These are phyloP conservation scores for Salix udensis DNA, from an alignment of 345 rosid species.

Conservation along the genomic window DNA sequence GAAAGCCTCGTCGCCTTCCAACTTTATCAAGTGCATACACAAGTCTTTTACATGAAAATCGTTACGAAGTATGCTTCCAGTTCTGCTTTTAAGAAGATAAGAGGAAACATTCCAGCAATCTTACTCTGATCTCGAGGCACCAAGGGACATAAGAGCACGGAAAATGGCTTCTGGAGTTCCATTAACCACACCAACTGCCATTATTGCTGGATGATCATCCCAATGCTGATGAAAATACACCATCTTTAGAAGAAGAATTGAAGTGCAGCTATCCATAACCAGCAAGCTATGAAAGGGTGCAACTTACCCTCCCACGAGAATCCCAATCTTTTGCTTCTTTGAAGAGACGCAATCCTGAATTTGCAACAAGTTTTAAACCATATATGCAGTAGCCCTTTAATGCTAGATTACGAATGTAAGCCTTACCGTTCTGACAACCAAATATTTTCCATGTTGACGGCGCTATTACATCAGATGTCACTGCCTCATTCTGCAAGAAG, in stretches of 20 bases:
- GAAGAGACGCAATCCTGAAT: constrained; percentile 79
- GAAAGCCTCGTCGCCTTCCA: no score
- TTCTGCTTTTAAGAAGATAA: not conserved
- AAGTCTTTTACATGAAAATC: not conserved
- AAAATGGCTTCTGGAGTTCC: constrained; percentile 85
- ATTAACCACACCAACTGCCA: constrained; percentile 88
- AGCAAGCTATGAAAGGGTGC: not conserved
- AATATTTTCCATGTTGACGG: constrained; percentile 96
- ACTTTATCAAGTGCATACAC: no score
- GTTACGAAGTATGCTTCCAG: not conserved
- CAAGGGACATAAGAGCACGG: constrained; percentile 72
- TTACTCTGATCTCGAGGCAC: constrained; percentile 83
- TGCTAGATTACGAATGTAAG: not conserved
- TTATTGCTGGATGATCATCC: constrained; percentile 90
- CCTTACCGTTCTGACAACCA: constrained; percentile 86
- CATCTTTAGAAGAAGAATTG: not conserved
- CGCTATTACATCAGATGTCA: constrained; percentile 72
- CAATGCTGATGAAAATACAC: constrained; percentile 49
- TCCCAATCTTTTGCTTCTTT: constrained; percentile 85
- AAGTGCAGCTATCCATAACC: not conserved
- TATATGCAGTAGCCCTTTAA: constrained; percentile 3
- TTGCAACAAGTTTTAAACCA: constrained; percentile 5
- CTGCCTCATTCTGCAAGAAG: constrained; percentile 43
- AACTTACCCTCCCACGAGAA: constrained; percentile 51
- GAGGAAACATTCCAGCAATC: constrained; percentile 22